phyloP scores from a whole-genome alignment of 495 filamentous ascomycete species.

The Ramalina intermedia region DNA sequence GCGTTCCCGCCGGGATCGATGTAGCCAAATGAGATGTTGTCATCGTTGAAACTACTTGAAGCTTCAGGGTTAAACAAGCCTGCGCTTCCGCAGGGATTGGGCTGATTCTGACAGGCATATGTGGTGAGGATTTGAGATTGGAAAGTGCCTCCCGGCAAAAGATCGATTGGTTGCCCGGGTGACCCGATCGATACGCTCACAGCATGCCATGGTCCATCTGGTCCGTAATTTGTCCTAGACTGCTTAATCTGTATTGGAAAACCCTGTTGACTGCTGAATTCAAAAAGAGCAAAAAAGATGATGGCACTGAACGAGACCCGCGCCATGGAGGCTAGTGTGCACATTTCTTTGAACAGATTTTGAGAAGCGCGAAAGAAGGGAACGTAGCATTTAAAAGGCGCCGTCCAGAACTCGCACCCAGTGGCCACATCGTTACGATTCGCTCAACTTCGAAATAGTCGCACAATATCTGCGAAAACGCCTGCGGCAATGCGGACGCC shows the following conservation, averaged over 20 bases:
- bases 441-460: too few relatives aligned
- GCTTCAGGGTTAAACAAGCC: neutral
- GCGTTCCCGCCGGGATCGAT: too few relatives aligned
- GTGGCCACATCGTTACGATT: neutral
- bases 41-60: neutral
- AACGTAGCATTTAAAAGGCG: neutral
- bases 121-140: neutral
- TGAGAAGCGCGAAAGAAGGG: neutral
- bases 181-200: neutral
- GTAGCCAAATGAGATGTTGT: neutral
- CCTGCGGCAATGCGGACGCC: too few relatives aligned
- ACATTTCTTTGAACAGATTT: too few relatives aligned
- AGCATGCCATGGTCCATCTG: conserved; percentile 9
- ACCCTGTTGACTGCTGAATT: neutral
- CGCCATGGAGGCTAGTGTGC: too few relatives aligned
- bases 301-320: too few relatives aligned
- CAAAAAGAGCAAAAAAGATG: too few relatives aligned
- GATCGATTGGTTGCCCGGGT: neutral
- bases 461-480: too few relatives aligned
- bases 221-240: neutral
- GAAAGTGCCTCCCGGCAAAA: conserved; percentile 2
- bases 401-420: neutral
- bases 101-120: neutral
- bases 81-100: neutral
- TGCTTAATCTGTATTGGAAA: neutral